Evolutionary conservation across 1,284 basidiomycete genomes (phyloP), one percentile per base, ranked within the genome.

Genomic region (Hemileia vastatrix): DNA sequence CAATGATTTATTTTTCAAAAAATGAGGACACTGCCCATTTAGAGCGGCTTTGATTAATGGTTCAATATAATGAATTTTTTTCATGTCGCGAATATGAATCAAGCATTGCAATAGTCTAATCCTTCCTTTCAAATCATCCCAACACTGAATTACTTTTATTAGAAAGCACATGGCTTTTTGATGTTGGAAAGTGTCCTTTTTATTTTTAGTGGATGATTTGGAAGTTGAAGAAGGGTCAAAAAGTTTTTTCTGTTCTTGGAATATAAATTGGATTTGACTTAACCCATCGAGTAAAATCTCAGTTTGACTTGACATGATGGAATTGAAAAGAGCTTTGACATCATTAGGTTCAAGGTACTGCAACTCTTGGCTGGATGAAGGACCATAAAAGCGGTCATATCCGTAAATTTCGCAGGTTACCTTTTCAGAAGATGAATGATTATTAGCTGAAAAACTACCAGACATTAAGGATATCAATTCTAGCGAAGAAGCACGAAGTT

Each of bases 401-500:
- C 45, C 60, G 47, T 62, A 62, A 54, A 62, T 62, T 24, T 24
- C 47, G n/a, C n/a, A n/a, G n/a, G n/a, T n/a, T n/a, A n/a, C n/a
- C 24, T 31, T 54, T 36, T 62, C 60, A 13, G 45, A 43, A 21
- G 45, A 6, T n/a, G n/a, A n/a, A n/a, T n/a, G n/a, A n/a, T n/a
- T n/a, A n/a, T n/a, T n/a, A 15, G 48, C 15, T 1, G 45, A 36
- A 21, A 24, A 18, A 33, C 52, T 55, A 21, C 36, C 50, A 32
- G 48, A 19, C 0, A 21, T n/a, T 21, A 57, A 51, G 21, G 27
- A 15, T 27, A 32, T 55, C 11, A 62, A 11, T 55, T 51, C 44
- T 6, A 62, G 44, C 1, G 60, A 52, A 15, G 60, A 52, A 36
- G 60, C 48, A 23, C 60, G 60, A 31, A 62, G 53, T 31, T 18